Evolutionary conservation across 352 stramenopile species (phyloP), one percentile per base, ranked within the genome.

Genomic region (Peronospora destructor): DNA sequence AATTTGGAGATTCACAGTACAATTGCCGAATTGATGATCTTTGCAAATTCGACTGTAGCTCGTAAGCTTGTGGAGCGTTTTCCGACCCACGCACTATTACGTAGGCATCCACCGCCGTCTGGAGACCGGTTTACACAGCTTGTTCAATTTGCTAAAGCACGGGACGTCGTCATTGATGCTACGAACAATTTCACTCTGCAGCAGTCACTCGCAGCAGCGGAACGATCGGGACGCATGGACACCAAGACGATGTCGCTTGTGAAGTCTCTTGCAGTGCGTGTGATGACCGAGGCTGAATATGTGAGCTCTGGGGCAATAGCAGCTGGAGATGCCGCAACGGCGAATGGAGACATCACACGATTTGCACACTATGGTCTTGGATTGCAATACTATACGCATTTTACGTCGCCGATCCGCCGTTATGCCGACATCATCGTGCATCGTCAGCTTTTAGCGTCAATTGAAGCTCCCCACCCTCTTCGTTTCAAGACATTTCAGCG

Each of bases 201-300:
- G 53, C 73, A 85, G 43, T 92, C 82, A 14, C 66, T 92, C 6
- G 58, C 67, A 13, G 53, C 61, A 19, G 73, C 78, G 5, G 77
- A 87, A 45, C 62, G 59, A 0, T 85, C 72, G 1, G 73, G 71
- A n/a, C 48, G 66, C 6, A 81, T 85, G 16, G 73, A 89, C 48
- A 66, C 41, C 43, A 85, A 94, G 53, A 92, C 88, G 8, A 87
- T 93, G 67, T 73, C 84, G 26, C 53, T 97, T 30, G 69, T 97
- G 38, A 95, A 96, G 72, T 96, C 88, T n/a, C 69, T 97, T 19
- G 87, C 90, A 1, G 89, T 94, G 21, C 81, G 91, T 33, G 87
- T 93, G 12, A 97, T 97, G 91, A 93, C 87, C n/a, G 86, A 97
- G 54, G 91, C 91, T 14, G 83, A 95, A 62, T 97, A 97, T 56